Conservation (phyloP, 2,329 filamentous ascomycete species). For the Cryphonectria japonica region DNA sequence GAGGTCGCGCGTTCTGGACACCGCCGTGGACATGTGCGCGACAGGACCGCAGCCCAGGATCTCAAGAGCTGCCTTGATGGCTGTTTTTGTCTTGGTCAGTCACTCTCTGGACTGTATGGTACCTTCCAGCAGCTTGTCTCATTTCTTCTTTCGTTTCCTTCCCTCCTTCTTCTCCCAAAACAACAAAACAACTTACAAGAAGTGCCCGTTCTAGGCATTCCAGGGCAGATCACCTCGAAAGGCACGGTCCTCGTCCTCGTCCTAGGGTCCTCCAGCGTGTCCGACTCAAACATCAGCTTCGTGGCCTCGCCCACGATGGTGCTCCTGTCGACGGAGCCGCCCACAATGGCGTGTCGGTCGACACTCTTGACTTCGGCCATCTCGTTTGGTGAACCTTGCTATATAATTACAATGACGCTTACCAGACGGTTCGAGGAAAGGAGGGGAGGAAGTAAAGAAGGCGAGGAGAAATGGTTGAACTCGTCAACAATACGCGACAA, state of each 20-base stretch:
- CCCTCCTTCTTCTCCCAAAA: background rate
- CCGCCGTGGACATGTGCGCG: slow-evolving; percentile 25
- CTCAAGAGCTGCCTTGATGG: slow-evolving; percentile 24
- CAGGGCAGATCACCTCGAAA: slow-evolving; percentile 23
- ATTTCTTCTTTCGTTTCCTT: background rate
- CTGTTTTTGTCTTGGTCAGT: background rate
- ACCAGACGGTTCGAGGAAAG: background rate
- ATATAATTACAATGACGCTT: background rate
- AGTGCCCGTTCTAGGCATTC: slow-evolving; percentile 22
- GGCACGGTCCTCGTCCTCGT: slow-evolving; percentile 19
- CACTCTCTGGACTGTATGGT: background rate
- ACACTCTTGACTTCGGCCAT: slow-evolving; percentile 20
- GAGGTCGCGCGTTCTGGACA: slow-evolving; percentile 23
- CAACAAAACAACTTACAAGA: background rate
- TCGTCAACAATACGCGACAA: background rate
- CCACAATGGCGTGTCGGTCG: slow-evolving; percentile 19
- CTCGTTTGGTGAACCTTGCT: background rate
- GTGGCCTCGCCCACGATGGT: slow-evolving; percentile 19
- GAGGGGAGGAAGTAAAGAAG: background rate
- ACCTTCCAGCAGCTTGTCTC: background rate
- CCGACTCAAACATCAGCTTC: slow-evolving; percentile 23
- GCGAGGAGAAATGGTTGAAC: background rate
- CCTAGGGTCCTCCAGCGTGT: slow-evolving; percentile 22
- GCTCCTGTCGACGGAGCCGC: slow-evolving; percentile 17
- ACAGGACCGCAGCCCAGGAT: slow-evolving; percentile 23